Base-by-base conservation (phyloP, 2,329 filamentous ascomycete genomes). In the Tolypocladium tropicale region DNA sequence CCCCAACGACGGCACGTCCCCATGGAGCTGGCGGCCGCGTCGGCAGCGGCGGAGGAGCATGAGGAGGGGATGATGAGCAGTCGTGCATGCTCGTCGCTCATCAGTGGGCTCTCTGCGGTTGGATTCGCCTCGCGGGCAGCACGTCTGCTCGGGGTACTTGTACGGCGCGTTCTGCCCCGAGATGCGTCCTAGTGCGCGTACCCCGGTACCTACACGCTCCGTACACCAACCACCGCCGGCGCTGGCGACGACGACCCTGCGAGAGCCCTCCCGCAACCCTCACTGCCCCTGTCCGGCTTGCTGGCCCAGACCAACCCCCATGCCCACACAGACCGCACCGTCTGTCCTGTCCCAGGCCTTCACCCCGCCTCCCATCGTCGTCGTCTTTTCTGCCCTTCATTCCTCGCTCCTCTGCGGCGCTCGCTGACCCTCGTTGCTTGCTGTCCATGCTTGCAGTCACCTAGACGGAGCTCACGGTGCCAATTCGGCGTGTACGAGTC, bases 401-500 rank as follows among this genome's bases (percentile, higher is more conserved):
- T 57, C 57, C 56, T 60, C 36, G 58, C 60, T 56, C 58, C 57
- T 61, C 60, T 60, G 58, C 56, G 54, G 59, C 59, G 57, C 60
- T 61, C 62, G 61, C 65, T 71, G 61, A 69, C 65, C 55, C 55
- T 62, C 58, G 49, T 58, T 63, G 65, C 61, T 62, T 66, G 69
- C 64, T 67, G 66, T 67, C 64, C 65, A 72, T 71, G 70, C 67
- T 61, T 68, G 62, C 64, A 71, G 69, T 60, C 61, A 60, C 63
- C 62, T 70, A 68, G 62, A 64, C 58, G 60, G 59, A 63, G 57
- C 60, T 56, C 61, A 56, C 62, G 64, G 62, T 66, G 68, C 68
- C 68, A 72, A 71, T 71, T 66, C 63, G 68, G 69, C 69, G 63
- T 71, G 67, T 67, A 68, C 64, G 60, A 73, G 66, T 67, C 68